A percentile compares a stretch with the other conserved stretches of the same genome.
Evolutionary conservation across 805 yeast genomes (phyloP).

Genomic region (Clavispora fructus): DNA sequence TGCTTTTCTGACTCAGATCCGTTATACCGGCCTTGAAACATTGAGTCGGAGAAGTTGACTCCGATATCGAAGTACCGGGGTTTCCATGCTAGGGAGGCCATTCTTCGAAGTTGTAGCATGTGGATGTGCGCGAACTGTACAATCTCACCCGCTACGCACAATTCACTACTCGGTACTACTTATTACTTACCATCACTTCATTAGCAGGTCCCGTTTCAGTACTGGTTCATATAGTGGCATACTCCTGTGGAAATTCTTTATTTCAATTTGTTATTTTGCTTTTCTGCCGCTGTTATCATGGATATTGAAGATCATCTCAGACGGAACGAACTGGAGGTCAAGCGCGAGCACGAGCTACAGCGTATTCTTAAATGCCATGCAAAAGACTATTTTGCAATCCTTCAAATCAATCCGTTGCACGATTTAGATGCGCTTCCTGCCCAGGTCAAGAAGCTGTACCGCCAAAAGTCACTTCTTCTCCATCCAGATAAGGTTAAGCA

Average conservation of each 20-base stretch:
- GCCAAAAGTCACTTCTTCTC: conserved; percentile 56
- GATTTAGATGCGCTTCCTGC: conserved; percentile 34
- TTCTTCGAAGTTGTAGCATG: neutral
- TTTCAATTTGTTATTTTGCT: too few species aligned
- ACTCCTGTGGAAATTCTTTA: too few species aligned
- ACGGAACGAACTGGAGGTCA: neutral
- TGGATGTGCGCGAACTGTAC: neutral
- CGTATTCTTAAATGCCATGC: conserved; percentile 45
- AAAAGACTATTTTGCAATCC: conserved; percentile 51
- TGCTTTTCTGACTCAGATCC: conserved; percentile 55
- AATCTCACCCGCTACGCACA: neutral
- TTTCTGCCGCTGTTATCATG: neutral
- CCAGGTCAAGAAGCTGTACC: conserved; percentile 43
- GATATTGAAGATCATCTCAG: neutral
- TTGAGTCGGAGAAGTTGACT: conserved; percentile 81
- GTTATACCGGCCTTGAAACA: conserved; percentile 79
- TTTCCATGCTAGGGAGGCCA: conserved; percentile 20
- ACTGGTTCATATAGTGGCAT: too few species aligned
- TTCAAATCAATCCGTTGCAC: conserved; percentile 35
- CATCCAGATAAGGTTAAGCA: conserved; percentile 65
- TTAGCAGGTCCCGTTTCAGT: too few species aligned
- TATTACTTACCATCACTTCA: neutral
- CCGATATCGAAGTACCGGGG: conserved; percentile 44
- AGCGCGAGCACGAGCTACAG: conserved; percentile 48
- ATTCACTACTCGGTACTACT: neutral